Percentiles rank a stretch among this genome's conserved stretches.
phyloP scores from a whole-genome alignment of 148 eudicot species.

The Polygonum maritimum region DNA sequence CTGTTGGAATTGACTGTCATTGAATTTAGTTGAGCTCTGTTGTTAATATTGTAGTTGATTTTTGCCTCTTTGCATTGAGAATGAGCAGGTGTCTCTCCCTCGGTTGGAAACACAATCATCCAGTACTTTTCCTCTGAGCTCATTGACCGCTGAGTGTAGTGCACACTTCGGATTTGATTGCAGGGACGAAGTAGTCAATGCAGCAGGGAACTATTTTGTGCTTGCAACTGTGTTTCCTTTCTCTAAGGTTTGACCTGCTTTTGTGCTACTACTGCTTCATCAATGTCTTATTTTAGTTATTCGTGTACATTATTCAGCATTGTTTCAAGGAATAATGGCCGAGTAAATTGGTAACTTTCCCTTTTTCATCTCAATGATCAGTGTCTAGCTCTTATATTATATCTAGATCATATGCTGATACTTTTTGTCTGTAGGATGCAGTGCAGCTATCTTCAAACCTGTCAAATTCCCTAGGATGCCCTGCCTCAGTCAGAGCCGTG shows the following conservation, averaged over 20 bases:
- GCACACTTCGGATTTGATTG: slow-evolving; percentile 38
- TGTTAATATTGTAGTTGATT: not conserved
- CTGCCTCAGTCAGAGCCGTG: slow-evolving; percentile 47
- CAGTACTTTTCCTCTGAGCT: slow-evolving; percentile 38
- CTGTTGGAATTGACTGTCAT: not conserved
- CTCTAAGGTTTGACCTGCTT: slow-evolving; percentile 49
- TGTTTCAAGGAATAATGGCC: not conserved
- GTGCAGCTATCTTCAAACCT: slow-evolving; percentile 65
- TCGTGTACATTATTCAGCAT: not conserved
- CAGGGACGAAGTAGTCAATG: slow-evolving; percentile 23
- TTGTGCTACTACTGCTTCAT: not conserved
- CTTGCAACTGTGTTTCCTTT: slow-evolving; percentile 80
- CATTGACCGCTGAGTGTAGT: slow-evolving; percentile 46
- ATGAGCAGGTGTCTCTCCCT: slow-evolving; percentile 75
- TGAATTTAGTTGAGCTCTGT: not conserved
- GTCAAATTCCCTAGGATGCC: slow-evolving; percentile 58
- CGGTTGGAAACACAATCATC: slow-evolving; percentile 18
- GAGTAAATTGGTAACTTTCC: not conserved
- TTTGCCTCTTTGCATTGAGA: not conserved
- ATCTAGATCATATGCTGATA: not conserved
- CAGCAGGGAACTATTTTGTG: slow-evolving; percentile 64
- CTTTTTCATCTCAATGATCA: not conserved
- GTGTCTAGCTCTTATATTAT: no score
- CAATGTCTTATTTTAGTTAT: not conserved
- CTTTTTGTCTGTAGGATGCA: slow-evolving; percentile 43